Base-by-base conservation (phyloP, 106 monocot genomes). In the Acorus gramineus region DNA sequence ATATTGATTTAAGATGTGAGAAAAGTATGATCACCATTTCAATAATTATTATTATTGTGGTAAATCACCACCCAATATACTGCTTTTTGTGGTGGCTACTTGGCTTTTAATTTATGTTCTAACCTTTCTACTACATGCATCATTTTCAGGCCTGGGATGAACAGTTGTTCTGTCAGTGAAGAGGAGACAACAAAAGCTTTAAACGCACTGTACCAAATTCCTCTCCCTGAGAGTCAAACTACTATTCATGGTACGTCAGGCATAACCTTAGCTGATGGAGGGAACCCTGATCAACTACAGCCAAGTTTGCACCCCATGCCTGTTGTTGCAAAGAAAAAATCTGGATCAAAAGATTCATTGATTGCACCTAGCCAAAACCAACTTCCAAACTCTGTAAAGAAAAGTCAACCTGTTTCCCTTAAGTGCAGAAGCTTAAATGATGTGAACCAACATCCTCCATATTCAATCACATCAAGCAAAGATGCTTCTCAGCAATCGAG, bases 101-200 rank as follows among this genome's bases (percentile, higher is more conserved):
- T 28, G 28, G 28, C 28, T 28, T 28, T 28, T 28, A 28, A 28
- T 28, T 28, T 28, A 28, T 28, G 28, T 28, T 28, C 28, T 28
- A 28, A 28, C 28, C 28, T 28, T 28, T 28, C 28, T 28, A 28
- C 28, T 28, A 28, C 28, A 28, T 28, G 28, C 28, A 28, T 28
- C 28, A 28, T 28, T 28, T 47, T 50, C 50, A 90, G 90, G 73
- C 80, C 82, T 62, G 86, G 83, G 53, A 66, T 75, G 80, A 90
- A 90, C 61, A 90, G 73, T 14, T 90, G 90, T 47, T 46, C 59
- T 53, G 53, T 90, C 43, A 75, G 80, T 63, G 90, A 90, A 70
- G 90, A 86, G 10, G 90, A 83, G 65, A 86, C 85, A 42, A 83
- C 77, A 58, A 78, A 66, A 67, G 90, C 86, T 67, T 71, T 82